These are phyloP conservation scores for Theileria equi DNA, from an alignment of 169 alveolate genomes.

Conservation along the genomic window DNA sequence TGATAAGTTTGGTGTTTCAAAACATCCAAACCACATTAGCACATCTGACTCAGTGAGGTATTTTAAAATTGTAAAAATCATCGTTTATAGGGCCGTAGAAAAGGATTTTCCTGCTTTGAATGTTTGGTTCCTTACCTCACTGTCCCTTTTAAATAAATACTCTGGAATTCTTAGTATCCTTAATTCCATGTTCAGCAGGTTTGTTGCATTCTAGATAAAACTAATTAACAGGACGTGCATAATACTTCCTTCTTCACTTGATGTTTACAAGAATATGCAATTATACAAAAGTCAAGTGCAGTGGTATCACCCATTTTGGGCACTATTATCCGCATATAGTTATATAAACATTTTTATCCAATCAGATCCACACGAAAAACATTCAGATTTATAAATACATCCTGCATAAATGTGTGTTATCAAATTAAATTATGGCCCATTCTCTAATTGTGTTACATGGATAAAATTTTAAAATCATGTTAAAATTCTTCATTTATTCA, in stretches of 20 bases:
- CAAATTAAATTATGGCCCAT: too few species aligned
- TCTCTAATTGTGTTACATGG: too few species aligned
- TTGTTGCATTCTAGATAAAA: neutral
- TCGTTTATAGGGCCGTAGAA: neutral
- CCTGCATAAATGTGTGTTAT: too few species aligned
- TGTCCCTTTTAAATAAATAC: conserved; percentile 11
- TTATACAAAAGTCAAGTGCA: conserved; percentile 25
- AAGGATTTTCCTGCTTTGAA: neutral
- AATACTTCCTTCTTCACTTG: conserved; percentile 12
- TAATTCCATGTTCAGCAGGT: conserved; percentile 6
- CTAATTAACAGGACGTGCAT: conserved; percentile 1
- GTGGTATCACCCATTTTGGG: conserved; percentile 38
- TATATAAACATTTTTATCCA: conserved; percentile 37
- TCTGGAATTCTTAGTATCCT: neutral
- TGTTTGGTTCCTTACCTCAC: conserved; percentile 28
- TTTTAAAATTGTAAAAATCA: neutral
- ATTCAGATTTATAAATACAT: too few species aligned
- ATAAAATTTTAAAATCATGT: neutral
- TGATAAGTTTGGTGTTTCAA: conserved; percentile 70
- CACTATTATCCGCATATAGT: conserved; percentile 23
- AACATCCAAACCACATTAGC: conserved; percentile 73
- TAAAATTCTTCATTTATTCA: neutral
- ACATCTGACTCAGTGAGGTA: conserved; percentile 40
- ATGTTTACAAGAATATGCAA: conserved; percentile 17
- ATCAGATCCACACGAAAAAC: too few species aligned